Evolutionary conservation across 192 early-diverging fungal species (phyloP).

Genomic region (Diversispora epigaea): DNA sequence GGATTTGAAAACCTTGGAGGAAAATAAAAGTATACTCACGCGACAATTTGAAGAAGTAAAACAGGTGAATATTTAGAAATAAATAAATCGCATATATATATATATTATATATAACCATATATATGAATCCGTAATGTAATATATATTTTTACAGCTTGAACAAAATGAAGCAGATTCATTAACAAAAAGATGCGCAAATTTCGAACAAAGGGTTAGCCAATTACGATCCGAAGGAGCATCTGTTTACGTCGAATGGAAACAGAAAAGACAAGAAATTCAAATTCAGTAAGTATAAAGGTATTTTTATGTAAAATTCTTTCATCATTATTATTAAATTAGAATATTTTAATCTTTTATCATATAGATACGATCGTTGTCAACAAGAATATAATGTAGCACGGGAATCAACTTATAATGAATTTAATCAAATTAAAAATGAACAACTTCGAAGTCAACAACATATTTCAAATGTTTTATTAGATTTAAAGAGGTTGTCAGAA

Average conservation of each 20-base stretch:
- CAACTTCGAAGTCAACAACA: background rate
- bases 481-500: background rate
- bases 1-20: conserved; percentile 1
- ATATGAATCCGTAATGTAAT: background rate
- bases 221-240: background rate
- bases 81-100: too few species aligned
- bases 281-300: conserved; percentile 11
- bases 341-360: background rate
- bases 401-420: background rate
- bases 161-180: background rate
- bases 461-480: background rate
- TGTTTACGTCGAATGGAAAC: conserved; percentile 9
- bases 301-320: background rate
- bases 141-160: background rate
- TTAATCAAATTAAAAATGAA: conserved; percentile 8
- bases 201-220: background rate
- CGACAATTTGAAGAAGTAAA: conserved; percentile 11
- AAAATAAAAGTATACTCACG: conserved; percentile 4
- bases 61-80: background rate
- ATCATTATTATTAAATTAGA: background rate
- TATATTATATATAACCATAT: background rate
- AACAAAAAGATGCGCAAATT: background rate
- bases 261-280: conserved; percentile 16
- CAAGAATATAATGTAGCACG: background rate
- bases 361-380: conserved; percentile 5